Percentiles rank a stretch among this genome's conserved stretches.
Evolutionary conservation across 257 asterid species (phyloP).

Genomic region (Scutellaria minor): DNA sequence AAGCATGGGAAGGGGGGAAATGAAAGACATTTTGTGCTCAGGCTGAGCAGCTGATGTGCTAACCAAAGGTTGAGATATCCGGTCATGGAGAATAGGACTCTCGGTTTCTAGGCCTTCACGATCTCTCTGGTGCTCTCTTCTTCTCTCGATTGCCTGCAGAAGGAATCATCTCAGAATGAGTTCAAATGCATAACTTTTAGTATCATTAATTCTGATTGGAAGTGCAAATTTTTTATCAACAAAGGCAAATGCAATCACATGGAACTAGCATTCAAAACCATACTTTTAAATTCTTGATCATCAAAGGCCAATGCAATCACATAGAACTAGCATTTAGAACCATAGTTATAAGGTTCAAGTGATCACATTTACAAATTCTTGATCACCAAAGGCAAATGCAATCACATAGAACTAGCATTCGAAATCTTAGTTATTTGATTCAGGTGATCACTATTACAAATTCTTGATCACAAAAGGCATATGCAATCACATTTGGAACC

Average conservation of each 20-base stretch:
- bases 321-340: too few species aligned
- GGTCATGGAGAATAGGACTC: constrained; percentile 46
- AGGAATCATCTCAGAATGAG: constrained; percentile 16
- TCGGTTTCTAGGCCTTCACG: constrained; percentile 49
- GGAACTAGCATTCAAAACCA: too few species aligned
- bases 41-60: constrained; percentile 49
- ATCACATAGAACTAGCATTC: constrained; percentile 12
- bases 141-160: constrained; percentile 68
- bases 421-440: background rate
- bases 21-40: constrained; percentile 45
- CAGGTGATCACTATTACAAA: background rate
- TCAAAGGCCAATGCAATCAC: background rate
- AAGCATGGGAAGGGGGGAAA: constrained; percentile 46
- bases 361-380: background rate
- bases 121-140: constrained; percentile 53
- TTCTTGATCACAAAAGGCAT: background rate
- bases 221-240: background rate
- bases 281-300: too few species aligned
- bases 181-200: background rate
- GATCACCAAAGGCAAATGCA: too few species aligned
- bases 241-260: background rate
- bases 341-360: background rate
- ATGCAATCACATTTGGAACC: background rate
- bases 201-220: background rate
- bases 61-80: constrained; percentile 38